Evolutionary conservation across 768 basidiomycete species (phyloP), one percentile per base, ranked within the genome.

Genomic region (Suillus lakei): DNA sequence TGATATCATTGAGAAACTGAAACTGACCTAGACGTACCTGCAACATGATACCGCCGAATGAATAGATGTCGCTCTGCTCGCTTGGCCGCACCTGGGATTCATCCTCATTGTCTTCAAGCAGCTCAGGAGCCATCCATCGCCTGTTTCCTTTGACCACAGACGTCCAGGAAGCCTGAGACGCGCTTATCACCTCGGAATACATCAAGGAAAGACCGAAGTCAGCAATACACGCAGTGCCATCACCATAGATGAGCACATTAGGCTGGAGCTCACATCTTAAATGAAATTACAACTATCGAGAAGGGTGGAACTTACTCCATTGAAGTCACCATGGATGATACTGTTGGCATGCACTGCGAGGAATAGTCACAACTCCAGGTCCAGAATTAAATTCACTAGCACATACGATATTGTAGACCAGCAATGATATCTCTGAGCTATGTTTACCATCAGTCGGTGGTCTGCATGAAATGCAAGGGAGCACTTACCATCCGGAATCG

Each of bases 71-170:
- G 62, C 74, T 81, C 28, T 16, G 69, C 4, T 62, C 61, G n/a
- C 4, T 61, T 2, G 71, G 73, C 26, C 61, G 21, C 7, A 56
- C 54, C 6, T 30, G 9, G 5, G n/a, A 70, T 23, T 63, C 61
- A 26, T 79, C 75, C n/a, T 77, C 73, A 7, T 67, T 66, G n/a
- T 73, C 39, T 7, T 13, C 23, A 65, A 78, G 82, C 1, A 83
- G 70, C n/a, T 76, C 67, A 0, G 80, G 71, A 59, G 82, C 83
- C 7, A 81, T 78, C 81, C 82, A 83, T 0, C 82, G 77, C 28
- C 81, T 76, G n/a, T 80, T 78, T 15, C 84, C 82, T 15, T 56
- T 46, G 21, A 43, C 12, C n/a, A 21, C 38, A 5, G 61, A 51
- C 16, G 41, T 18, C 32, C 50, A 61, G 13, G 61, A 18, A 8